Evolutionary conservation across 2,329 filamentous ascomycete genomes (phyloP).

Genomic region (Cladosporium sphaerospermum): DNA sequence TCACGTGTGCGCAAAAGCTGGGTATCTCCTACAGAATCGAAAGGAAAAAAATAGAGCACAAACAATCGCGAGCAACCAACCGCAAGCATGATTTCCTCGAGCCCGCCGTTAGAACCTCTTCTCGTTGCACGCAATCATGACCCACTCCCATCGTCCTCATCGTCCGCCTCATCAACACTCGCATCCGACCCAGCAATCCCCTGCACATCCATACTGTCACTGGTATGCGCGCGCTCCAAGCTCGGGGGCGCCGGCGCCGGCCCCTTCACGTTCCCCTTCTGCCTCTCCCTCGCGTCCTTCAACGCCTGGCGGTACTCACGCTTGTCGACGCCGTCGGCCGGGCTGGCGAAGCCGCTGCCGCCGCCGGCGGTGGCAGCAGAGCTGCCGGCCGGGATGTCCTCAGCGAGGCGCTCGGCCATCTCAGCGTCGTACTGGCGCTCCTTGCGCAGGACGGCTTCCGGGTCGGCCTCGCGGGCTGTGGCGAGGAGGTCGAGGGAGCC

Average conservation of each 20-base stretch:
- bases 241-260: not conserved
- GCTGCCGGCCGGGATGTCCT: conserved; percentile 44
- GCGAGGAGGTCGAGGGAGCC: conserved; percentile 41
- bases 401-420: conserved; percentile 42
- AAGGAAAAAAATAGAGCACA: not conserved
- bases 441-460: conserved; percentile 33
- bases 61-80: not conserved
- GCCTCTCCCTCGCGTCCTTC: conserved; percentile 12
- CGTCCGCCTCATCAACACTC: conserved; percentile 15
- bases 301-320: conserved; percentile 17
- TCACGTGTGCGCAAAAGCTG: not conserved
- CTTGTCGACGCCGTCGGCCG: conserved; percentile 21
- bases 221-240: conserved; percentile 13
- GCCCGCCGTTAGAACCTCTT: not conserved
- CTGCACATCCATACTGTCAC: conserved; percentile 21
- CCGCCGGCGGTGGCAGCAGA: conserved; percentile 44
- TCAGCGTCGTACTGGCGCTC: conserved; percentile 44
- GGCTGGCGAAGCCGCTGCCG: conserved; percentile 43
- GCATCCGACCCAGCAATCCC: conserved; percentile 11
- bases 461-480: conserved; percentile 38
- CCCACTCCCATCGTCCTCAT: conserved; percentile 4
- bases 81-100: no score
- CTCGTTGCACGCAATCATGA: not conserved
- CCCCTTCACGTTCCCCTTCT: not conserved
- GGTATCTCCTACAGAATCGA: not conserved